Evolutionary conservation across 2,329 filamentous ascomycete genomes (phyloP).

Genomic region (Oidium heveae): DNA sequence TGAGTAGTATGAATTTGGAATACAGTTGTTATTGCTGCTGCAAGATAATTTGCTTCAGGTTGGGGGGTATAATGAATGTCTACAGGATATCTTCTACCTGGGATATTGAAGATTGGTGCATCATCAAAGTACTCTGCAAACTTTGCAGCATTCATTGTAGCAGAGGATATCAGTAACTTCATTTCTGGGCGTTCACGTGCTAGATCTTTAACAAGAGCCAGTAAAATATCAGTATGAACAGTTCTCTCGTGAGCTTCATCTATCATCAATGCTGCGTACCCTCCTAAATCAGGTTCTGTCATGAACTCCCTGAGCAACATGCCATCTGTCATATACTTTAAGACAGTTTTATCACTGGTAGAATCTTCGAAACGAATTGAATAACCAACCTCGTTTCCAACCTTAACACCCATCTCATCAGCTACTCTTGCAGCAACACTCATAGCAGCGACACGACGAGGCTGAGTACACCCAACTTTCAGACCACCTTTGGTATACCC

Average conservation of each 20-base stretch:
- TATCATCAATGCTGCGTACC: constrained; percentile 79
- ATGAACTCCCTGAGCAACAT: constrained; percentile 80
- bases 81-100: constrained; percentile 68
- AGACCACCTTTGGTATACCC: constrained; percentile 64
- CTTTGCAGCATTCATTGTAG: constrained; percentile 82
- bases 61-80: constrained; percentile 77
- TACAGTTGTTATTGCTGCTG: constrained; percentile 72
- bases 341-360: constrained; percentile 67
- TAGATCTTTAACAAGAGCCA: constrained; percentile 74
- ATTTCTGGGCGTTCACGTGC: constrained; percentile 61
- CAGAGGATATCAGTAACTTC: constrained; percentile 76
- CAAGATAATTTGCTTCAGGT: constrained; percentile 83
- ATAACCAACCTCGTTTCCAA: constrained; percentile 85
- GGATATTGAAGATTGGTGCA: constrained; percentile 83
- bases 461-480: constrained; percentile 85
- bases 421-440: constrained; percentile 89
- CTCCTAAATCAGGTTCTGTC: constrained; percentile 59
- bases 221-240: constrained; percentile 68
- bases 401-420: constrained; percentile 72
- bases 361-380: constrained; percentile 85
- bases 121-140: constrained; percentile 83
- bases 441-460: constrained; percentile 88
- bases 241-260: constrained; percentile 94
- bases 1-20: constrained; percentile 89
- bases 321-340: constrained; percentile 96